Base-by-base conservation (phyloP, 352 stramenopile genomes). In the Phytophthora fragariae region DNA sequence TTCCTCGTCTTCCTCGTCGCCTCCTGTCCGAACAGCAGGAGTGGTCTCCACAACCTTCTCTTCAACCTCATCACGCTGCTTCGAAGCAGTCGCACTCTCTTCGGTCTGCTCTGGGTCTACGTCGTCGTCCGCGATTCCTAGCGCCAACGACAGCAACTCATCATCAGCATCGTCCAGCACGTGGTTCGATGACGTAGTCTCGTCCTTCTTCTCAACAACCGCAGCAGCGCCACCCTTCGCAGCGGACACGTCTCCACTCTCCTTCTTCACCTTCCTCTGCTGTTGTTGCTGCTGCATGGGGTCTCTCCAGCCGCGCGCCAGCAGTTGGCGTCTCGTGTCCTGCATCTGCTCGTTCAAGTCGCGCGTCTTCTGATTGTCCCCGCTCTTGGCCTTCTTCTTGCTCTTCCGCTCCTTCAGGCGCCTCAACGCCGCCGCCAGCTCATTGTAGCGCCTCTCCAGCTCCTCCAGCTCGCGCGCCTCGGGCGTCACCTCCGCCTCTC, bases 371-470 rank as follows among this genome's bases (percentile, higher is more conserved):
- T 64, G 37, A 29, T 85, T 72, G 29, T 76, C 73, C 17, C 85
- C 84, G 33, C 83, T 83, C 27, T 80, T 76, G 35, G 83, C 72
- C 65, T 90, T 91, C 65, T 89, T 91, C 52, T 88, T 92, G 50
- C 67, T 84, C 65, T 92, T 92, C 4, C 77, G 74, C 21, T 83
- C 70, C 47, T 84, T 87, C 0, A 84, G 66, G 14, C 85, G 79
- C n/a, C 78, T 70, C 31, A 83, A 29, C 2, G 70, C 65, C 37
- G 76, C 70, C 19, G 85, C 64, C 14, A 88, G 50, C 15, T 81
- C 62, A 37, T 62, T 69, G 63, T 85, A 91, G 50, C 85, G 79
- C 15, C 57, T 60, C 64, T 93, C 86, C 19, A 94, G 68, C 64
- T 85, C 76, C 9, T 79, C 58, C 54, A 90, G 53, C 31, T 81